Evolutionary conservation across 805 yeast species (phyloP).

Genomic region (Metschnikowia colocasiae): DNA sequence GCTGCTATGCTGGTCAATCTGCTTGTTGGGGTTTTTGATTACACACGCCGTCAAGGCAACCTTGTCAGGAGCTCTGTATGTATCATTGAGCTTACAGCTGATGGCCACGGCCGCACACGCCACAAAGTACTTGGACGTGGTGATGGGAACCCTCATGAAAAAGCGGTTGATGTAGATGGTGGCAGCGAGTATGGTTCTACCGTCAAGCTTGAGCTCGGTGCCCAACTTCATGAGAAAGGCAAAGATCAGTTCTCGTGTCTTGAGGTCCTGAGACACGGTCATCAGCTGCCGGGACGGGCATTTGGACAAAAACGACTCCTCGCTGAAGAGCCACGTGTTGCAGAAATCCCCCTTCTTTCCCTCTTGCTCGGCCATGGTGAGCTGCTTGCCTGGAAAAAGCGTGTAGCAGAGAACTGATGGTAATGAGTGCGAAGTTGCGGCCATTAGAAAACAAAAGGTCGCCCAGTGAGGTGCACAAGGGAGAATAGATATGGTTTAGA

Average conservation of each 20-base stretch:
- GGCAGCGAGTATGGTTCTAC: constrained; percentile 41
- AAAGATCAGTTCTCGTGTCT: constrained; percentile 35
- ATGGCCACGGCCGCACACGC: constrained; percentile 43
- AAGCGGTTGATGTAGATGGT: constrained; percentile 37
- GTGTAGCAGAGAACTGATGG: background rate
- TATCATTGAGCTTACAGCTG: constrained; percentile 42
- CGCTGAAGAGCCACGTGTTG: constrained; percentile 39
- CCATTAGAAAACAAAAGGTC: too few relatives aligned
- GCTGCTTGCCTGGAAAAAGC: background rate
- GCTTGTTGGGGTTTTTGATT: constrained; percentile 30
- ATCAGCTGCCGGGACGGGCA: constrained; percentile 34
- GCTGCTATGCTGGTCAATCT: constrained; percentile 38
- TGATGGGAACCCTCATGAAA: constrained; percentile 41
- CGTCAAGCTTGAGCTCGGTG: constrained; percentile 35
- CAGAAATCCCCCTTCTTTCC: background rate
- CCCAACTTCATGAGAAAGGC: constrained; percentile 39
- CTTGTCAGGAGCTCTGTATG: constrained; percentile 41
- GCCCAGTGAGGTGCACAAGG: too few relatives aligned
- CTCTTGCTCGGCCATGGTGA: constrained; percentile 1
- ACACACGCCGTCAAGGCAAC: constrained; percentile 38
- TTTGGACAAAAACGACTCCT: constrained; percentile 27
- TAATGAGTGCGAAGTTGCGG: background rate
- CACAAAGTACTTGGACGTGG: constrained; percentile 42
- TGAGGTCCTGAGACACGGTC: constrained; percentile 37
- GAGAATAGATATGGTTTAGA: too few relatives aligned